Evolutionary conservation across 2,329 filamentous ascomycete genomes (phyloP), one percentile per base, ranked within the genome.

Genomic region (Aureobasidium lini): DNA sequence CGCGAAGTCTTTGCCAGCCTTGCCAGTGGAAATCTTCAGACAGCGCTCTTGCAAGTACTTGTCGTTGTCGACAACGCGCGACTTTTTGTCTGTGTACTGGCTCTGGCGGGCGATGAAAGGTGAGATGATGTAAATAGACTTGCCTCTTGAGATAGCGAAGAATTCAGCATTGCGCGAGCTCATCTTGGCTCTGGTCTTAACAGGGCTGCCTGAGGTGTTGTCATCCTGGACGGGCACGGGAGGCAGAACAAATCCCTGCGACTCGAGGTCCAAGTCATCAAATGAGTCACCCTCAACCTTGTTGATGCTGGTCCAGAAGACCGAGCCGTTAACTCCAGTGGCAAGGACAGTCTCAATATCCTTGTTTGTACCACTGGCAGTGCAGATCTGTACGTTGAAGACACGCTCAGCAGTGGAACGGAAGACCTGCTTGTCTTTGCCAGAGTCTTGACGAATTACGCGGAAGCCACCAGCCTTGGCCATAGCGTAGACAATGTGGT

Each of bases 1-100:
- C 48, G 87, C 88, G 72, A 99, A 99, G 72, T 99, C 94, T 74
- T 99, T 99, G 64, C 92, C 94, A 65, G 94, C 93, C 78, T 99
- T 99, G 66, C 93, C 94, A 63, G 92, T 97, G 66, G 93, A 90
- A 74, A 99, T 96, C 75, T 92, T 95, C 64, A 97, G 79, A 50
- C 89, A 89, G 69, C 89, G 92, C 70, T 96, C 88, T 69, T 87
- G 86, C 65, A 94, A 84, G 64, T 95, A 90, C 69, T 85, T 88
- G 71, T 96, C 91, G 0, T 89, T 94, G 70, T 96, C 89, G 62
- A 96, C 90, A 40, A 79, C 77, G 49, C 81, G 79, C 61, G 80
- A 79, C 44, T 75, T 73, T 11, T 74, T 72, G 50, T 80, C 77
- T 54, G 79, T 67, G 65, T 84, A 85, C 47, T 71, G 72, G 9